Conservation (phyloP, 768 basidiomycete species). For the Rickenella mellea region DNA sequence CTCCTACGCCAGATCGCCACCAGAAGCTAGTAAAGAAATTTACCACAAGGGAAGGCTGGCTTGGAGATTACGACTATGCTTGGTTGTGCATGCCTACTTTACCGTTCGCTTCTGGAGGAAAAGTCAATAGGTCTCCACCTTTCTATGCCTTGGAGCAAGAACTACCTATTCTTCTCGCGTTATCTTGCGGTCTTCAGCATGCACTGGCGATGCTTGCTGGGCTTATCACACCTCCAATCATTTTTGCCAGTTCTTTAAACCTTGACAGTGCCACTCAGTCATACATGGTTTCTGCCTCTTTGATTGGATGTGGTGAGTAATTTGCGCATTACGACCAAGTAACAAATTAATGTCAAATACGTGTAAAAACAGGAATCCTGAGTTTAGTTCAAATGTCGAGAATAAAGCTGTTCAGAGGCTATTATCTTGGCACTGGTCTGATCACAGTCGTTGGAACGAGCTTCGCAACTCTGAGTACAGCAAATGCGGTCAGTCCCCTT, state of each 20-base stretch:
- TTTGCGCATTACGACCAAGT: not conserved
- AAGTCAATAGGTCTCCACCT: slow-evolving; percentile 36
- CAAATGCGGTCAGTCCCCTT: slow-evolving; percentile 40
- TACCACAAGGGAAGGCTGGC: slow-evolving; percentile 56
- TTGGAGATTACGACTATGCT: slow-evolving; percentile 77
- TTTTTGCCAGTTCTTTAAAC: slow-evolving; percentile 56
- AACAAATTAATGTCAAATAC: not conserved
- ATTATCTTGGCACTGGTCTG: slow-evolving; percentile 72
- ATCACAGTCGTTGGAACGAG: slow-evolving; percentile 77
- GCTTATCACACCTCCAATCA: slow-evolving; percentile 76
- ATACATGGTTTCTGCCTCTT: slow-evolving; percentile 74
- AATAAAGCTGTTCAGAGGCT: slow-evolving; percentile 46
- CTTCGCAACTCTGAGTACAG: slow-evolving; percentile 71
- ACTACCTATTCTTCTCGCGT: slow-evolving; percentile 63
- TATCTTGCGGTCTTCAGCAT: slow-evolving; percentile 67
- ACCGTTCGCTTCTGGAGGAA: slow-evolving; percentile 28
- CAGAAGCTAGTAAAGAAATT: slow-evolving; percentile 21
- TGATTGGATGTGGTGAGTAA: slow-evolving; percentile 65
- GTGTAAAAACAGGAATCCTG: slow-evolving; percentile 44
- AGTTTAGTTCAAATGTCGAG: slow-evolving; percentile 76
- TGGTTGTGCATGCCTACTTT: slow-evolving; percentile 64
- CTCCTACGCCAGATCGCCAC: not conserved
- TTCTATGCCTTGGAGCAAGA: slow-evolving; percentile 71
- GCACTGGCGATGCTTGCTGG: slow-evolving; percentile 78
- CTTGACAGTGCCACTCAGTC: slow-evolving; percentile 49